Conservation (phyloP, 108 stramenopile genomes). For the Asterionellopsis glacialis region DNA sequence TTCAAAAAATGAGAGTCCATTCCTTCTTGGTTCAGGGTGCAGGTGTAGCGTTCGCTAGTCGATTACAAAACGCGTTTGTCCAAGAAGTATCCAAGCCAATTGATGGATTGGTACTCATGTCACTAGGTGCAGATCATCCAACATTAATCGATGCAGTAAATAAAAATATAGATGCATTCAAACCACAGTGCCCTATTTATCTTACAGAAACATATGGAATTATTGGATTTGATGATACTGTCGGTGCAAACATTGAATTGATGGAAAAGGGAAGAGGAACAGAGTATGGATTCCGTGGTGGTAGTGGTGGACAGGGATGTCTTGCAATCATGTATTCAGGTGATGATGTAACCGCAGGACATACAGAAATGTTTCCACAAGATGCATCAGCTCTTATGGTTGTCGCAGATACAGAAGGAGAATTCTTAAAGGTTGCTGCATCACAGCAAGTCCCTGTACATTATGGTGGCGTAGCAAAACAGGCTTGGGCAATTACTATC, state of each 20-base stretch:
- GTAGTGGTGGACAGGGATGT: slow-evolving; percentile 5
- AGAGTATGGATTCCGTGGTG: slow-evolving; percentile 2
- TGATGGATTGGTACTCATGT: no score
- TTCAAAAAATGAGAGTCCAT: no score
- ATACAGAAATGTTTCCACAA: background rate
- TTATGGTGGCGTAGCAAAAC: slow-evolving; percentile 3
- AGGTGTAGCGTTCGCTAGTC: no score
- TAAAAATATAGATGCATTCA: no score
- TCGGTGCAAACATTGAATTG: background rate
- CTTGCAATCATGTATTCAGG: background rate
- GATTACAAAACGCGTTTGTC: no score
- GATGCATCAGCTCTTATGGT: background rate
- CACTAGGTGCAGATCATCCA: no score
- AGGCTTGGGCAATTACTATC: no score
- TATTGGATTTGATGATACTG: background rate
- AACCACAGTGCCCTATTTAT: no score
- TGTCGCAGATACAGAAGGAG: background rate
- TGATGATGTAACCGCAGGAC: background rate
- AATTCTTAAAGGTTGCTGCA: background rate
- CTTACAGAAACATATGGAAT: slow-evolving; percentile 8
- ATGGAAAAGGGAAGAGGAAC: slow-evolving; percentile 6
- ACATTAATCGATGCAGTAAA: no score
- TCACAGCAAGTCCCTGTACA: background rate
- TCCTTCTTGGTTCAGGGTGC: no score
- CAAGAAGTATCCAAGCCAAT: no score